A percentile compares a stretch with the other conserved stretches of the same genome.
Conservation (phyloP, 2,329 filamentous ascomycete species). For the Calonectria henricotiae region DNA sequence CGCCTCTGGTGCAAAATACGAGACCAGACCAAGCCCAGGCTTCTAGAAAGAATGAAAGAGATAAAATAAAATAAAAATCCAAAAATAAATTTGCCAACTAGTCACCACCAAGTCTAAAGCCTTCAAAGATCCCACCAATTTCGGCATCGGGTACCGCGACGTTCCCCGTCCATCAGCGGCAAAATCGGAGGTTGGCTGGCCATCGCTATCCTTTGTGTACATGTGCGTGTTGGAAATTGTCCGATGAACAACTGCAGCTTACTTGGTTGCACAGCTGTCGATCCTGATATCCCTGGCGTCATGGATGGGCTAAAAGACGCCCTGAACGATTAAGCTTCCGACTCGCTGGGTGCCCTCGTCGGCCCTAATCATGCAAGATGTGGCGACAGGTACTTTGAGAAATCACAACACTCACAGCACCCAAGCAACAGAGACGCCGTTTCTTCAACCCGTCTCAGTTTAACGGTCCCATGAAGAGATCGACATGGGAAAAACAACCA, state of each 20-base stretch:
- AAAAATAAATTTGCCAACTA: not conserved
- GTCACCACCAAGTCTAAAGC: conserved; percentile 2
- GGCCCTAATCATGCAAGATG: conserved; percentile 8
- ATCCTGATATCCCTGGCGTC: conserved; percentile 12
- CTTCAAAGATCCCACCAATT: not conserved
- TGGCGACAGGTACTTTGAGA: no score
- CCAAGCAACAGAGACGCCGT: conserved; percentile 3
- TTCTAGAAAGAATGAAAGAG: not conserved
- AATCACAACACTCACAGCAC: conserved; percentile 8
- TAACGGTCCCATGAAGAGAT: not conserved
- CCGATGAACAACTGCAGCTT: conserved; percentile 19
- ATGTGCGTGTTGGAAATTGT: conserved; percentile 2
- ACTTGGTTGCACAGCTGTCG: conserved; percentile 10
- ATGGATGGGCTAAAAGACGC: no score
- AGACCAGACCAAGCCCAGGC: not conserved
- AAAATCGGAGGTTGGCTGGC: conserved; percentile 12
- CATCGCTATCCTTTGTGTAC: not conserved
- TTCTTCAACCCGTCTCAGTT: conserved; percentile 21
- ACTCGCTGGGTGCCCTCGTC: not conserved
- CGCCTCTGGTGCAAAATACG: conserved; percentile 6
- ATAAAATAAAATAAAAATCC: not conserved
- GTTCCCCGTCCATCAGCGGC: not conserved
- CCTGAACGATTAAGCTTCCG: not conserved
- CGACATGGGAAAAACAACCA: not conserved
- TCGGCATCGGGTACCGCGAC: not conserved